These are phyloP conservation scores for Alternaria brassicicola DNA, from an alignment of 2,329 filamentous ascomycete genomes.

Conservation along the genomic window DNA sequence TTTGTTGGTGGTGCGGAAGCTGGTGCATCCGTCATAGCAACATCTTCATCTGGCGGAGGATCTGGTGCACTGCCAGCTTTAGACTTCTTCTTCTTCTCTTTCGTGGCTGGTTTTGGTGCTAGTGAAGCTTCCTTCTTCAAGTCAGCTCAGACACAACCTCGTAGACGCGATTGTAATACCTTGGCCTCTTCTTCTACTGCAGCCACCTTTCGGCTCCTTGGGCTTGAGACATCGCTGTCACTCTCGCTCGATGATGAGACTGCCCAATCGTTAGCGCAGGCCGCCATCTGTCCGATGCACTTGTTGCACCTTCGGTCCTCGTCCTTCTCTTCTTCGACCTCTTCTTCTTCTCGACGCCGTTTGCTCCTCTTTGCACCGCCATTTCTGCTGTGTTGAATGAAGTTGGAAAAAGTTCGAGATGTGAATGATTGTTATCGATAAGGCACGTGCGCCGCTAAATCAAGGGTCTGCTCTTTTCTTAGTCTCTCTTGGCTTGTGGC, in stretches of 20 bases:
- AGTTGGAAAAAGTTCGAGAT: slow-evolving; percentile 25
- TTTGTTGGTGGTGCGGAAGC: slow-evolving; percentile 11
- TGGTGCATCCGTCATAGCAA: slow-evolving; percentile 26
- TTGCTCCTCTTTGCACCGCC: slow-evolving; percentile 28
- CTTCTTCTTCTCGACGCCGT: slow-evolving; percentile 31
- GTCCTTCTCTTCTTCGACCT: slow-evolving; percentile 39
- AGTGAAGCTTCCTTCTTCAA: slow-evolving; percentile 6
- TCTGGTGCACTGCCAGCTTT: slow-evolving; percentile 5
- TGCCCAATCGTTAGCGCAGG: slow-evolving; percentile 18
- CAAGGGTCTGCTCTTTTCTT: slow-evolving; percentile 4
- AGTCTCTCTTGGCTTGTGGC: background rate
- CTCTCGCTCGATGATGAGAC: slow-evolving; percentile 42
- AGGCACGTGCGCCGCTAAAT: slow-evolving; percentile 15
- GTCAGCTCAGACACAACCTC: background rate
- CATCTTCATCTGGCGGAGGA: slow-evolving; percentile 20
- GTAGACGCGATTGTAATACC: background rate
- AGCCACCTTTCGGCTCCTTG: slow-evolving; percentile 16
- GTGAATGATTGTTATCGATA: slow-evolving; percentile 34
- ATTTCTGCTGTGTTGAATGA: slow-evolving; percentile 19
- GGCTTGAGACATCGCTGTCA: slow-evolving; percentile 36
- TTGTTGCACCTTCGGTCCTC: slow-evolving; percentile 34
- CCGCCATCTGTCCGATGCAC: background rate
- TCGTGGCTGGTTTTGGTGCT: slow-evolving; percentile 12
- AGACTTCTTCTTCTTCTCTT: slow-evolving; percentile 21
- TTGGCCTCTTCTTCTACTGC: slow-evolving; percentile 3